Base-by-base conservation (phyloP, 1,284 basidiomycete species). In the Apiotrichum montevideense region DNA sequence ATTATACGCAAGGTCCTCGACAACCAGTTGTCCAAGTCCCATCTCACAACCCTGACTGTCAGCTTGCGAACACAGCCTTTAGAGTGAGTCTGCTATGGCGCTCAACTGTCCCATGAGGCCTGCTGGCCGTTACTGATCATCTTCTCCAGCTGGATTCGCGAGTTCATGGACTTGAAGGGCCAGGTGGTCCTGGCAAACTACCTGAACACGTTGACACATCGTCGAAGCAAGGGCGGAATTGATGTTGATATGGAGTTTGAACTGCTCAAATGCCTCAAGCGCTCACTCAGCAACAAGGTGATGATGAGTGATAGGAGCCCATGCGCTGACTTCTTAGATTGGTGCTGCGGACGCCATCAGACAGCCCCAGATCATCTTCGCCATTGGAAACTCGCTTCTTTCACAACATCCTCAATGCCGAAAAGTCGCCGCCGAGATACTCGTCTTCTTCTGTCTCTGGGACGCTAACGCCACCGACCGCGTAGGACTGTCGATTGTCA, bases 191-290 rank as follows among this genome's bases (percentile, higher is more conserved):
- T 96, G 53, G 87, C 86, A 8, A 90, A 91, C 73, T 85, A 85
- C 1, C 80, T 96, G 9, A 82, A 82, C 59, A 86, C 86, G 70
- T 46, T 64, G 44, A 62, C 49, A 4, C 57, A 63, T 43, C 56
- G 65, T 6, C 49, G 63, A 84, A 85, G 68, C 68, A 88, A 87
- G 64, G 82, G 80, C 48, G 83, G 85, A 52, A 74, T 78, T 32
- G 92, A 97, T 66, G 80, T 76, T 40, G 77, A 80, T 14, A 79
- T 96, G 47, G 95, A 98, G 75, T 86, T 91, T 57, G 94, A 97
- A 76, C 81, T 94, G 48, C 83, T 90, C 56, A 96, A 94, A 74
- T 93, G 90, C 68, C 78, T 98, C 60, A 87, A 86, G 67, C 85
- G 85, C 40, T 87, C 96, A 40, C 80, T 97, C 56, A 95, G 95